Evolutionary conservation across 2,329 filamentous ascomycete genomes (phyloP).

Genomic region (Rosellinia necatrix): DNA sequence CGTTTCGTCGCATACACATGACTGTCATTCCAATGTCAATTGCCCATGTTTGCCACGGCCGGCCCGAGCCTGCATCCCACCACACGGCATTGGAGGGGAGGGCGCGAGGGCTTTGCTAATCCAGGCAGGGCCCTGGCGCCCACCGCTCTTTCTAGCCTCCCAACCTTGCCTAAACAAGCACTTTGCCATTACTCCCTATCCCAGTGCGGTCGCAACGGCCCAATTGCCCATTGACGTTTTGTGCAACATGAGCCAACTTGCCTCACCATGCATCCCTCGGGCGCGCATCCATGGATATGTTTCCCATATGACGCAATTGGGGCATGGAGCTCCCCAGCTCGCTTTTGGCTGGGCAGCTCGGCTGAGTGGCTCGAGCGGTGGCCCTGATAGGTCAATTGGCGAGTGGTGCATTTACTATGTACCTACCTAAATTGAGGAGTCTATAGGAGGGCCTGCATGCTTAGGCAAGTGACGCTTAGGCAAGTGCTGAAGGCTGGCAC

Average conservation of each 20-base stretch:
- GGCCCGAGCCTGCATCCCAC: not conserved
- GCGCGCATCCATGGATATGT: slow-evolving; percentile 2
- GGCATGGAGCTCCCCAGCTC: slow-evolving; percentile 7
- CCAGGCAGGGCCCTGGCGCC: not conserved
- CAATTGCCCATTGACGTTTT: not conserved
- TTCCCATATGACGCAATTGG: slow-evolving; percentile 27
- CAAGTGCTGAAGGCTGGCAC: slow-evolving; percentile 5
- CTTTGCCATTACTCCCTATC: not conserved
- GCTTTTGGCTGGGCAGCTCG: slow-evolving; percentile 5
- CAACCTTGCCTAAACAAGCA: not conserved
- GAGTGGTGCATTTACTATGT: slow-evolving; percentile 7
- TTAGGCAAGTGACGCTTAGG: slow-evolving; percentile 1
- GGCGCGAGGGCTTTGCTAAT: too few species aligned
- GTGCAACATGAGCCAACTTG: slow-evolving; percentile 9
- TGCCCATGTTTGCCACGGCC: slow-evolving; percentile 4
- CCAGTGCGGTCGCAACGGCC: not conserved
- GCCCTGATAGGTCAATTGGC: slow-evolving; percentile 38
- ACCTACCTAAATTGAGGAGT: slow-evolving; percentile 11
- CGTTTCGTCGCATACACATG: too few species aligned
- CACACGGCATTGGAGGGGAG: too few species aligned
- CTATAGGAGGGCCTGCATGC: slow-evolving; percentile 8
- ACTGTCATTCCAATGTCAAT: too few species aligned
- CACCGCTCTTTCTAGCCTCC: slow-evolving; percentile 6
- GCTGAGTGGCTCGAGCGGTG: slow-evolving; percentile 20
- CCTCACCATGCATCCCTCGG: slow-evolving; percentile 5